Conservation (phyloP, 2,329 filamentous ascomycete genomes). For the Clonostachys rosea region DNA sequence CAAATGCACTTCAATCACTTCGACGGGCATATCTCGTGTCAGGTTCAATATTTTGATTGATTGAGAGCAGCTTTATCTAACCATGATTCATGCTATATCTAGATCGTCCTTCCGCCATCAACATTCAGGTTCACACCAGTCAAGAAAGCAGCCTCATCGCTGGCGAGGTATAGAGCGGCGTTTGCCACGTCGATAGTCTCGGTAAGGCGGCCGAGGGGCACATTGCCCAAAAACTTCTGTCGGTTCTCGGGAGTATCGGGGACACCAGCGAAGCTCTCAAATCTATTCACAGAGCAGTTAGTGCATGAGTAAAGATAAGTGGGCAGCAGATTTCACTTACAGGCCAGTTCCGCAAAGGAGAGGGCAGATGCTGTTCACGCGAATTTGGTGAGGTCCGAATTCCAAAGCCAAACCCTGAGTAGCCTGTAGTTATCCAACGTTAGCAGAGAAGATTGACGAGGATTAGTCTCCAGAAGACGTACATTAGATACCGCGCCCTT, state of each 20-base stretch:
- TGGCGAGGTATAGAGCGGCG: conserved; percentile 3
- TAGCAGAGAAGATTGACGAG: neutral
- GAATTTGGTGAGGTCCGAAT: conserved; percentile 70
- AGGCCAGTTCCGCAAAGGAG: conserved; percentile 4
- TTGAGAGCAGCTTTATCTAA: no score
- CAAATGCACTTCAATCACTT: no score
- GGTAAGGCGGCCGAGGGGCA: conserved; percentile 2
- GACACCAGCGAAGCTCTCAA: conserved; percentile 2
- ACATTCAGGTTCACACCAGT: conserved; percentile 7
- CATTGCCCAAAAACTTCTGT: conserved; percentile 5
- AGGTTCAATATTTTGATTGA: no score
- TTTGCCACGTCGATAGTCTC: conserved; percentile 3
- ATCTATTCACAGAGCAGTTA: neutral
- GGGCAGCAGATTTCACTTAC: neutral
- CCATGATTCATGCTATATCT: neutral
- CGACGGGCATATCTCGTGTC: no score
- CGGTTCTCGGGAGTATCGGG: conserved; percentile 1
- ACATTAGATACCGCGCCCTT: conserved; percentile 64
- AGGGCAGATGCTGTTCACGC: conserved; percentile 77
- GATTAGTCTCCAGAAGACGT: neutral
- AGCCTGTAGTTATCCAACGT: conserved; percentile 1
- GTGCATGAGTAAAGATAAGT: no score
- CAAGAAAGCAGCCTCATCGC: conserved; percentile 3
- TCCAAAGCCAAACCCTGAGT: conserved; percentile 55
- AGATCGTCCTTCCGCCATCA: conserved; percentile 5